These are phyloP conservation scores for Mycosarcoma mackinlayi DNA, from an alignment of 1,284 basidiomycete species.

Conservation along the genomic window DNA sequence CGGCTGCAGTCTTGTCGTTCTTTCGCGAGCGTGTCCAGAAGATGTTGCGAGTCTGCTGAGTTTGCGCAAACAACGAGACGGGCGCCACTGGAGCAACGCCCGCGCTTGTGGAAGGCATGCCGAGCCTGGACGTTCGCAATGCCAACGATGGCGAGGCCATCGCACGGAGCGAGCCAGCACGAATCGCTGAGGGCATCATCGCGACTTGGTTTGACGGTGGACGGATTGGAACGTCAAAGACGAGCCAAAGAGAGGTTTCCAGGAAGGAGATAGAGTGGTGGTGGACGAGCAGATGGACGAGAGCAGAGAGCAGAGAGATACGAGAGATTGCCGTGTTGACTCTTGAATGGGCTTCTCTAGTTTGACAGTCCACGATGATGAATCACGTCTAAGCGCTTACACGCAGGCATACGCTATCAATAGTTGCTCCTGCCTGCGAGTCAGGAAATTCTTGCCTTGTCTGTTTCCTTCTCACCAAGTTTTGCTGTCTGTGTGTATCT, in stretches of 20 bases:
- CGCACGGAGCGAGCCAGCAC: constrained; percentile 42
- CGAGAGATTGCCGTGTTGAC: too few species aligned
- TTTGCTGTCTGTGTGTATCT: background rate
- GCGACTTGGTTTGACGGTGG: background rate
- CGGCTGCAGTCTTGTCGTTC: constrained; percentile 36
- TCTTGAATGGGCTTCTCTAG: too few species aligned
- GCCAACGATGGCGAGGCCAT: constrained; percentile 24
- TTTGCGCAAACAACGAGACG: background rate
- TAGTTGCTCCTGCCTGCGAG: too few species aligned
- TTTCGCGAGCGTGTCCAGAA: constrained; percentile 35
- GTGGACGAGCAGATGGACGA: constrained; percentile 6
- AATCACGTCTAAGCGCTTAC: constrained; percentile 4
- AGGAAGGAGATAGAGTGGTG: constrained; percentile 24
- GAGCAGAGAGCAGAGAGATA: background rate
- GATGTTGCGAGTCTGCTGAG: constrained; percentile 33
- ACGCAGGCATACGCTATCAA: too few species aligned
- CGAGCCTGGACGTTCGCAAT: constrained; percentile 26
- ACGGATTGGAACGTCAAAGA: constrained; percentile 10
- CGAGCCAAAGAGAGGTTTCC: constrained; percentile 1
- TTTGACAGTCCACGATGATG: background rate
- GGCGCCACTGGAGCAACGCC: constrained; percentile 6
- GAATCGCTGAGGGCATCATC: constrained; percentile 46
- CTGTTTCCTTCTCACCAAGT: background rate
- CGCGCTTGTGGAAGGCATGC: constrained; percentile 33
- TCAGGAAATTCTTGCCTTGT: background rate